Percentiles rank a stretch among this genome's conserved stretches.
These are phyloP conservation scores for Artemisia tridentata DNA, from an alignment of 129 eudicot genomes.

Conservation along the genomic window DNA sequence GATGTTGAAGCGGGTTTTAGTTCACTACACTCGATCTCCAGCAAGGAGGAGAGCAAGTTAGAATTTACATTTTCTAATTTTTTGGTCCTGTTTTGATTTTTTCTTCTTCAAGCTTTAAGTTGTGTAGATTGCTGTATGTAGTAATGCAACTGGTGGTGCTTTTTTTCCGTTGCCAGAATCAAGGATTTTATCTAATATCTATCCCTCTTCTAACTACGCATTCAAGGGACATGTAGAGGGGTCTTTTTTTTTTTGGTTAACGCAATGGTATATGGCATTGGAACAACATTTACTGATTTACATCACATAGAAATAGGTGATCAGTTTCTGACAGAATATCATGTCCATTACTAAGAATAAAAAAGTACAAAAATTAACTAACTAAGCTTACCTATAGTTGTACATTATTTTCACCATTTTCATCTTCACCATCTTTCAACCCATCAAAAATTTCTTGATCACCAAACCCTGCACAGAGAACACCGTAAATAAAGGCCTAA, in stretches of 20 bases:
- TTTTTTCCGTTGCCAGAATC: background rate
- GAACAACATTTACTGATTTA: background rate
- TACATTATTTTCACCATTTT: conserved; percentile 45
- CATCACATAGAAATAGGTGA: background rate
- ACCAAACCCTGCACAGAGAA: conserved; percentile 63
- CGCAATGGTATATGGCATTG: background rate
- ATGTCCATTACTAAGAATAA: conserved; percentile 11
- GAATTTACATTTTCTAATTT: background rate
- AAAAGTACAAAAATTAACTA: background rate
- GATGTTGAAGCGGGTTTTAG: conserved; percentile 43
- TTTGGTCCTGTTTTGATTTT: background rate
- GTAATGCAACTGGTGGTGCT: background rate
- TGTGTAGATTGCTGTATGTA: conserved; percentile 9
- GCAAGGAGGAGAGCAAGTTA: background rate
- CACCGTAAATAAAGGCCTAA: conserved; percentile 17
- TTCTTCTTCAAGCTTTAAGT: conserved; percentile 1
- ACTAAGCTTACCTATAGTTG: conserved; percentile 28
- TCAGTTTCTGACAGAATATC: conserved; percentile 11
- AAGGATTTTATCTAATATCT: too few relatives aligned
- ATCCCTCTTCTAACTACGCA: conserved; percentile 16
- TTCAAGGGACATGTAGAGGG: background rate
- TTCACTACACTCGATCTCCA: conserved; percentile 20
- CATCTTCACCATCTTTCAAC: conserved; percentile 60
- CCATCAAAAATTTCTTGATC: conserved; percentile 80
- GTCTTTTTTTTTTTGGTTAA: background rate